Evolutionary conservation across 2,329 filamentous ascomycete genomes (phyloP).

Genomic region (Microcyclospora pomicola): DNA sequence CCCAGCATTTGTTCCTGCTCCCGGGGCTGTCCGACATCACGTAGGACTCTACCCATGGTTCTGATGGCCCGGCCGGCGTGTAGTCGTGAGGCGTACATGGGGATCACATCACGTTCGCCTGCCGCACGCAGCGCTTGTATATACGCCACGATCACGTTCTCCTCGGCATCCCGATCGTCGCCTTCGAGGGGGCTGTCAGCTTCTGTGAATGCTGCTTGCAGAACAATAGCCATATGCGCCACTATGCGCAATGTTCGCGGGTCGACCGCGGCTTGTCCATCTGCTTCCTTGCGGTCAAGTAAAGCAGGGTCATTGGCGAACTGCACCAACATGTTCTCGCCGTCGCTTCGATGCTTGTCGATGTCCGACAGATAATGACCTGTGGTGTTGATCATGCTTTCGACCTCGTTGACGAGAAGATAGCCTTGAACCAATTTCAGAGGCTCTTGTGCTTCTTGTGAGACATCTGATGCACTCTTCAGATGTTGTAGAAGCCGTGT

Average conservation of each 20-base stretch:
- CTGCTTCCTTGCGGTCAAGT: conserved; percentile 5
- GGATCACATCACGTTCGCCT: conserved; percentile 63
- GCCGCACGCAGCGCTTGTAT: conserved; percentile 63
- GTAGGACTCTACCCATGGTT: conserved; percentile 62
- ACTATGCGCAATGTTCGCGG: conserved; percentile 31
- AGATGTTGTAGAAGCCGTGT: conserved; percentile 45
- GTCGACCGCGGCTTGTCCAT: conserved; percentile 25
- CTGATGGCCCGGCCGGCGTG: conserved; percentile 49
- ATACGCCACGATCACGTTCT: conserved; percentile 70
- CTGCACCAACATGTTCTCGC: conserved; percentile 13
- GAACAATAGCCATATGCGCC: conserved; percentile 47
- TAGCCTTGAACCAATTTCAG: conserved; percentile 66
- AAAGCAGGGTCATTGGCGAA: conserved; percentile 5
- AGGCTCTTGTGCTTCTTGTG: conserved; percentile 47
- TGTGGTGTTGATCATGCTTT: conserved; percentile 30
- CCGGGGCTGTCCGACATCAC: conserved; percentile 52
- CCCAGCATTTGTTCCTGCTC: conserved; percentile 56
- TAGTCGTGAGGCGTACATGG: conserved; percentile 76
- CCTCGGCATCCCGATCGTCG: conserved; percentile 38
- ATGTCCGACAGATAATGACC: conserved; percentile 30
- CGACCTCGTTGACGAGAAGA: conserved; percentile 49
- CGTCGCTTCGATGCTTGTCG: conserved; percentile 14
- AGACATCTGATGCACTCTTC: conserved; percentile 42
- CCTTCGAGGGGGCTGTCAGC: conserved; percentile 31
- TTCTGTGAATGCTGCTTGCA: conserved; percentile 36